Evolutionary conservation across 1,284 basidiomycete species (phyloP), one percentile per base, ranked within the genome.

Genomic region (Ceratobasidium sp.): DNA sequence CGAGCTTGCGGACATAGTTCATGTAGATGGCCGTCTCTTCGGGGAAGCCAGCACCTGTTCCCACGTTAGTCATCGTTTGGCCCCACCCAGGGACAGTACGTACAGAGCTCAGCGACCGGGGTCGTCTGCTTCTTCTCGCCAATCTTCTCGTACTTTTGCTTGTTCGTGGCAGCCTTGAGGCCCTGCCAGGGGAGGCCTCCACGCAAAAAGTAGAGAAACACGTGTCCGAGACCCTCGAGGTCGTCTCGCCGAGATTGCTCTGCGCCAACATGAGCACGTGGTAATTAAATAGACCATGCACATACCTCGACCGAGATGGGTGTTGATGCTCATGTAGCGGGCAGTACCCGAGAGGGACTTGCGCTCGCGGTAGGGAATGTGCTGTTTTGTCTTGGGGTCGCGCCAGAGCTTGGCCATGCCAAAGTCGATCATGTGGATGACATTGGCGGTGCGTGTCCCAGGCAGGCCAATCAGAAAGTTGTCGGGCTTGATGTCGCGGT

Each of bases 141-240:
- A 78, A 98, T 98, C 84, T 96, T 97, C 82, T 98, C 95, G 81
- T 97, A 98, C 84, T 97, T 97, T 82, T 96, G 94, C 84, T 97
- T 97, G 83, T 97, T 96, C 70, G 94, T 97, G 22, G 94, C 94
- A 43, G 94, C 95, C 81, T 96, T 97, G 73, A 98, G 87, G 62
- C 95, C 95, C 78, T 98, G 95, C 95, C 94, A 98, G 31, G 95
- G 95, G 56, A 97, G 79, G 71, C 93, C 91, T 40, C 95, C 95
- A 67, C 95, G 87, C 56, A 97, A 80, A 80, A 98, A 97, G 83
- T 98, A 98, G 91, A 98, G 95, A 82, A 98, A 97, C 73, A 98
- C 95, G 80, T 98, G 94, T 4, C 95, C 95, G 6, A 98, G 85
- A 1, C 94, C 91, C 81, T 98, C 95, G 58, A 98, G 83, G 79